Evolutionary conservation across 129 eudicot genomes (phyloP), one percentile per base, ranked within the genome.

Genomic region (Pittosporum tobira): DNA sequence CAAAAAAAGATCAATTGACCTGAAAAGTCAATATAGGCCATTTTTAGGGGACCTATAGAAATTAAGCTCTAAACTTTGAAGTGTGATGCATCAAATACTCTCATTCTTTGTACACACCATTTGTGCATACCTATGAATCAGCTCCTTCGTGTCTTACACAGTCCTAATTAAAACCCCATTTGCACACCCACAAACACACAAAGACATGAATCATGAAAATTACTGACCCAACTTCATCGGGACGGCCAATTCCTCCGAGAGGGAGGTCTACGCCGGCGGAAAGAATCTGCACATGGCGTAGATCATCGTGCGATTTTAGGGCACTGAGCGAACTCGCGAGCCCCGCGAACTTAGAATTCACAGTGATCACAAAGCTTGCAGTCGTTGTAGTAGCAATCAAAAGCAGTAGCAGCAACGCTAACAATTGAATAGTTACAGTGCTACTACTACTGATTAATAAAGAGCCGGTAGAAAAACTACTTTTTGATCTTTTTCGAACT

Each of bases 181-280:
- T n/a, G n/a, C n/a, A n/a, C n/a, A n/a, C n/a, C n/a, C n/a, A 46
- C 8, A n/a, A 16, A 13, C 0, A 19, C 50, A 18, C 6, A 18
- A 0, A 46, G 5, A 16, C 8, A 46, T 13, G 12, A 46, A 46
- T 3, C 50, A 46, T 6, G 12, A 46, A 5, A 16, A 16, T 9
- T 2, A 49, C 49, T 2, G 15, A 79, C 86, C 86, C 86, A 57
- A 73, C 77, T 44, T 79, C 43, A 20, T 80, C 86, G 51, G 86
- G 81, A 51, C 81, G 81, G 54, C 86, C 86, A 28, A 72, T 67
- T 28, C 86, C 86, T 13, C 86, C 86, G 20, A 80, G 65, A 6
- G 86, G 86, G 14, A 80, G 73, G 79, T 80, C 86, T 16, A 80
- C 86, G 51, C 76, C 77, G 70, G 86, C 69, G 71, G 65, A 43